Evolutionary conservation across 2,329 filamentous ascomycete species (phyloP), one percentile per base, ranked within the genome.

Genomic region (Aspergillus fischeri): DNA sequence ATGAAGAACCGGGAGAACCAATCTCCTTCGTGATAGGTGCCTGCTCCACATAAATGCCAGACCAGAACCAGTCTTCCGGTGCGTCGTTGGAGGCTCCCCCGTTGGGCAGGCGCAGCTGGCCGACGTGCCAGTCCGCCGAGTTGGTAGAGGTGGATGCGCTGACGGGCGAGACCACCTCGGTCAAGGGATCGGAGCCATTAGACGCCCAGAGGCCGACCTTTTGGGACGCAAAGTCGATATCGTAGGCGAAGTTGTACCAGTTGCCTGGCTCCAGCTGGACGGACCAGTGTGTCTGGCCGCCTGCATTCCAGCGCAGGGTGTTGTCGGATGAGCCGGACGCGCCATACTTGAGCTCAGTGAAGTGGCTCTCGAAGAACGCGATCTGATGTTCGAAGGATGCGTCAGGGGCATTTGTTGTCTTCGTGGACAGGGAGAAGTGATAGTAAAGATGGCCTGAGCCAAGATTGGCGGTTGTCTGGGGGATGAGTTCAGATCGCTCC

Each of bases 171-270:
- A 86, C 85, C 1, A 82, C 82, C 68, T 83, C 80, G 54, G 74
- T 78, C 24, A 91, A 75, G 21, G 81, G 74, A 32, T 81, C 80
- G 14, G 77, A 76, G 35, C 86, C 87, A 20, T 84, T 86, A 0
- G 86, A 89, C 72, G 90, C 86, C 82, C 86, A 90, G 73, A 90
- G 85, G 11, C 81, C 82, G 32, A 91, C 86, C 5, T 80, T 84
- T 62, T 80, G 77, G 41, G 77, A 80, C n/a, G 73, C 73, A 66
- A 91, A 91, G 76, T 91, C 83, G 60, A 90, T 88, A 70, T 86
- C 86, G 67, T 90, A 90, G 50, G 86, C 88, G 65, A 90, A 80
- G 70, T 91, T 91, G 72, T 91, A 87, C 88, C 88, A 91, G 14
- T 86, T 82, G 47, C 80, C 83, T 1, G 86, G 78, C 54, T 79